phyloP scores from a whole-genome alignment of 805 yeast genomes.

The Cyberlindnera meyerae region DNA sequence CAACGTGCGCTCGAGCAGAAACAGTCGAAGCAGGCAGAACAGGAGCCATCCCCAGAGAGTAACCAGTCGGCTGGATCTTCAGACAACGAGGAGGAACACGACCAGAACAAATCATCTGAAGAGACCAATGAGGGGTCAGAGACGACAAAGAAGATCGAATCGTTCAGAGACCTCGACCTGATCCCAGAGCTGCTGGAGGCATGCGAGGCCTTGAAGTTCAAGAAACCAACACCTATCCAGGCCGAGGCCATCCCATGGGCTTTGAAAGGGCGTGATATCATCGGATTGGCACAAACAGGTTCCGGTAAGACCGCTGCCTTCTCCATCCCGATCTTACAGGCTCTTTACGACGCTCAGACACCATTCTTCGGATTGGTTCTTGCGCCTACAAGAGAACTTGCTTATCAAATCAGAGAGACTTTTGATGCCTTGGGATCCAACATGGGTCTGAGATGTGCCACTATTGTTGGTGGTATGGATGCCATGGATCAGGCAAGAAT shows the following conservation, averaged over 20 bases:
- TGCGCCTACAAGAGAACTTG: conserved; percentile 82
- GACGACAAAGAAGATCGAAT: conserved; percentile 25
- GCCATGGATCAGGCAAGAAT: conserved; percentile 97
- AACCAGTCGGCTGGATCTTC: too few relatives aligned
- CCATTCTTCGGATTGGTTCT: conserved; percentile 87
- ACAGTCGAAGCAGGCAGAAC: conserved; percentile 7
- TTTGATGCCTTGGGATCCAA: conserved; percentile 88
- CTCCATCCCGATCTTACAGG: conserved; percentile 91
- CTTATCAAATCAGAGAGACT: conserved; percentile 86
- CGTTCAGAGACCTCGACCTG: conserved; percentile 56
- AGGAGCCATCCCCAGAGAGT: conserved; percentile 3
- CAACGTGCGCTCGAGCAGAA: conserved; percentile 34
- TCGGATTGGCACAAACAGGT: conserved; percentile 96
- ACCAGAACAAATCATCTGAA: conserved; percentile 9
- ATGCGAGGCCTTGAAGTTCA: conserved; percentile 65
- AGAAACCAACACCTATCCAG: conserved; percentile 91
- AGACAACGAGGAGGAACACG: conserved; percentile 3
- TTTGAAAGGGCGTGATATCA: conserved; percentile 82
- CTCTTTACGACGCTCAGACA: conserved; percentile 81
- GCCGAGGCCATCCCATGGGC: conserved; percentile 89
- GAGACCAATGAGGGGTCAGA: conserved; percentile 12
- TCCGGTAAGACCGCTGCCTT: conserved; percentile 98
- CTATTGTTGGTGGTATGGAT: conserved; percentile 97
- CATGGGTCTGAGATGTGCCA: conserved; percentile 88
- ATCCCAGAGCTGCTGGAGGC: conserved; percentile 81